These are phyloP conservation scores for Raddia guianensis DNA, from an alignment of 176 grass and related monocot genomes.

Conservation along the genomic window DNA sequence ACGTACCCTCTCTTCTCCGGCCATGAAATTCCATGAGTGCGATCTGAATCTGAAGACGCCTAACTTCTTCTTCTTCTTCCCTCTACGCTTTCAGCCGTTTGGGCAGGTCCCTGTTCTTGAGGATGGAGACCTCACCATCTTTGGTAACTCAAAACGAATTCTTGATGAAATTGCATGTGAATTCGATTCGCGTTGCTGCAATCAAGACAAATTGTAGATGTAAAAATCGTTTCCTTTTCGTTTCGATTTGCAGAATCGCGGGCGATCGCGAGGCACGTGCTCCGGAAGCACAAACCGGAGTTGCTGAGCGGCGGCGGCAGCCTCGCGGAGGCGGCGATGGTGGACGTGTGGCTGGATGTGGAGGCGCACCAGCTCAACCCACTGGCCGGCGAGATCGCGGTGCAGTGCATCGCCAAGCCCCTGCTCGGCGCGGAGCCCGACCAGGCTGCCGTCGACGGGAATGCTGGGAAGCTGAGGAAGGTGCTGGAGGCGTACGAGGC, in stretches of 20 bases:
- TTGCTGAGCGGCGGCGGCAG: not conserved
- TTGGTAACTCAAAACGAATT: not conserved
- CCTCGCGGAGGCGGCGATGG: not conserved
- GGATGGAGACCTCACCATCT: constrained; percentile 43
- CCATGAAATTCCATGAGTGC: not conserved
- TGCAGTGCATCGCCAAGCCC: constrained; percentile 33
- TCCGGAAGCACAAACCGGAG: constrained; percentile 36
- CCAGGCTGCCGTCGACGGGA: constrained; percentile 27
- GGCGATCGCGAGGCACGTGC: constrained; percentile 25
- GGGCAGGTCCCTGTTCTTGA: constrained; percentile 48
- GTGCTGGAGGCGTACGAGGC: constrained; percentile 46
- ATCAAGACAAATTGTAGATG: too few relatives aligned
- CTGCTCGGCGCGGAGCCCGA: constrained; percentile 17
- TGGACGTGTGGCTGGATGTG: constrained; percentile 38
- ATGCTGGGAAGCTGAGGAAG: constrained; percentile 6
- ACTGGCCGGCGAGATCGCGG: not conserved
- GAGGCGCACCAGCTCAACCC: constrained; percentile 30
- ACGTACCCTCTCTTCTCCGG: not conserved
- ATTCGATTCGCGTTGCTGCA: too few relatives aligned
- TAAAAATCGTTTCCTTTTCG: too few relatives aligned
- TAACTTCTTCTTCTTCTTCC: not conserved
- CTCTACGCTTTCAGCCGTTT: constrained; percentile 25
- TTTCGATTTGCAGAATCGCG: constrained; percentile 5
- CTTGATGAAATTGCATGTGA: not conserved
- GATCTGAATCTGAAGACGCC: too few relatives aligned